Evolutionary conservation across 2,329 filamentous ascomycete species (phyloP), one percentile per base, ranked within the genome.

Genomic region (Lojkania enalia): DNA sequence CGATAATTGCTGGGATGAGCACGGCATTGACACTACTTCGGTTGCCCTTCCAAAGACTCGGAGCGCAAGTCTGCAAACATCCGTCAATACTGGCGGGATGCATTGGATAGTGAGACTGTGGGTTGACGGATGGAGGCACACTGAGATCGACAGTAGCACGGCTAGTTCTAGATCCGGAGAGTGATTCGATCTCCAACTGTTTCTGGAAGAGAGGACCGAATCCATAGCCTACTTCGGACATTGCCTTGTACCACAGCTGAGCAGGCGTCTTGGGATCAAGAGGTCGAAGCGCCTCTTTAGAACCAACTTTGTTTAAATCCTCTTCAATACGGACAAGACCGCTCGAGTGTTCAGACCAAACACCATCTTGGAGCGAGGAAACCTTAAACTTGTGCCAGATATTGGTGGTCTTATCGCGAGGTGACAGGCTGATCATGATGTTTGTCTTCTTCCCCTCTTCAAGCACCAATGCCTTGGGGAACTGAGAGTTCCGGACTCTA

Each of bases 11-110:
- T 11, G 58, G 58, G 3, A 61, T 30, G 4, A 60, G 21, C 2
- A 55, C 54, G 9, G 36, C 43, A 16, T 45, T 42, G 12, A 49
- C 44, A 15, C 37, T 29, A 9, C 40, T 45, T 12, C 25, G 12
- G 35, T 16, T 40, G 21, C 55, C 58, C 13, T 39, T 38, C 56
- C 54, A 60, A 6, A 60, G 36, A 2, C 51, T 42, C n/a, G 57
- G 50, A 7, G 46, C 45, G 16, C 46, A 39, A 12, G 58, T 48
- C n/a, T 65, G 63, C 5, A 66, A 49, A 29, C 54, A 60, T 16
- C 42, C 59, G 41, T 65, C 63, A 13, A 66, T 46, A 6, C 33
- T 40, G 11, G 53, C 49, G 2, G 63, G 63, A 44, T 66, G 62
- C 25, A 66, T 42, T 6, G 49, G 35, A 35, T 65, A 63, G 4